Evolutionary conservation across 495 filamentous ascomycete genomes (phyloP), one percentile per base, ranked within the genome.

Genomic region (Pseudomonodictys pantanalensis): DNA sequence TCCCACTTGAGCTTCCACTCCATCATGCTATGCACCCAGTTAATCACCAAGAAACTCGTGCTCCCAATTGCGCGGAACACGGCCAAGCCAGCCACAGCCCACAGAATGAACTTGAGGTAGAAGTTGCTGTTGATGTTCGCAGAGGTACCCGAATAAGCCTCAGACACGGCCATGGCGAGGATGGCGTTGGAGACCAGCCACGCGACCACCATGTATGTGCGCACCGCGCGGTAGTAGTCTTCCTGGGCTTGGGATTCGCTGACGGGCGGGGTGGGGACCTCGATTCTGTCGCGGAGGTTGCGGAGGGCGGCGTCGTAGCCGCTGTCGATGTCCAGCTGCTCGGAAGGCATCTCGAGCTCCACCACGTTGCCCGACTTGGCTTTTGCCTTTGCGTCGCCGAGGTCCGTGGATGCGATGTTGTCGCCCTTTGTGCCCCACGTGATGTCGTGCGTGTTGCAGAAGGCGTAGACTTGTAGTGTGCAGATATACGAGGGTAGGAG

Each of bases 391-490:
- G 93, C 93, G 15, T 88, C 81, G 53, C 95, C 95, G 2, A 99
- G 83, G 71, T 99, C 95, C 39, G 86, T 95, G 69, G 87, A 84
- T 65, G 92, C 84, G 18, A 92, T 83, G 73, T 99, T 99, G 77
- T 99, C 95, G 54, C 95, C 95, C 72, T 99, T 99, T 23, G 95
- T 99, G 43, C 93, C 93, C 93, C 93, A 98, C 3, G 92, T 95
- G 11, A 98, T 91, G 75, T 98, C 93, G 80, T 98, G 93, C 35
- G 93, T 95, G 79, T 99, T 99, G 80, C 93, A 99, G 73, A 99
- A 97, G 32, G 93, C 93, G 78, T 99, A 99, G 35, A 97, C 91
- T 73, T 97, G 95, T 25, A 99, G 77, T 0, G 90, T 97, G 79
- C 93, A 97, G 75, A 99, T 95, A 76, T 97, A 99, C 44, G 78